Evolutionary conservation across 2,329 filamentous ascomycete species (phyloP), one percentile per base, ranked within the genome.

Genomic region (Cercospora brassicicola): DNA sequence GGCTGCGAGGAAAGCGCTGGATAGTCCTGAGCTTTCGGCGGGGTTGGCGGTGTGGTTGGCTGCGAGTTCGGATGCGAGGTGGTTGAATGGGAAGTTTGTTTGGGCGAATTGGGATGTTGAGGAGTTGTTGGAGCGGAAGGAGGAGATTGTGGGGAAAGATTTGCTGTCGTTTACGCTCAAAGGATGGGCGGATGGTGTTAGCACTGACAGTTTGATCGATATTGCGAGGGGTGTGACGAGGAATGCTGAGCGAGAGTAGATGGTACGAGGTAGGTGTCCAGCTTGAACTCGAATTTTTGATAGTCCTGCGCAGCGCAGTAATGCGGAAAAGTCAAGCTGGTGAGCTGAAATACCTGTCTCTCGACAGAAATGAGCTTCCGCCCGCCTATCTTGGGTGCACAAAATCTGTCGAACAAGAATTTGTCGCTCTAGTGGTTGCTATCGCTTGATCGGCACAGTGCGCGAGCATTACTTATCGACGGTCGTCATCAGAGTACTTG

Each of bases 401-500:
- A 13, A 36, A 36, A 36, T 36, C 31, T 36, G 31, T 36, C 31
- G 11, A 36, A 13, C 10, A 10, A 13, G 10, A 36, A 36, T 36
- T 8, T 13, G 4, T 36, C 31, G 31, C 31, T 13, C 31, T 36
- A 1, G 31, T 36, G 31, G 31, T 11, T 13, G 20, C 20, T 18
- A 6, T 55, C 18, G 51, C 23, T 28, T 11, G 8, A 15, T 15
- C 26, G n/a, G 53, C 26, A 15, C 13, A 13, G 13, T 55, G 18
- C n/a, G n/a, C 13, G 20, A 20, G 4, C 8, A 9, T 55, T n/a
- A 15, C 28, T 57, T 15, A 79, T 63, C 76, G 68, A 62, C 70
- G 72, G 73, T 86, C 84, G 68, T 84, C 78, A 1, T 77, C 76
- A 4, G 76, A 80, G 72, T 82, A 84, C 59, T 84, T 82, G 51